Percentiles rank a stretch among this genome's conserved stretches.
Evolutionary conservation across 345 rosid species (phyloP).

Genomic region (Eucalyptus leucophloia): DNA sequence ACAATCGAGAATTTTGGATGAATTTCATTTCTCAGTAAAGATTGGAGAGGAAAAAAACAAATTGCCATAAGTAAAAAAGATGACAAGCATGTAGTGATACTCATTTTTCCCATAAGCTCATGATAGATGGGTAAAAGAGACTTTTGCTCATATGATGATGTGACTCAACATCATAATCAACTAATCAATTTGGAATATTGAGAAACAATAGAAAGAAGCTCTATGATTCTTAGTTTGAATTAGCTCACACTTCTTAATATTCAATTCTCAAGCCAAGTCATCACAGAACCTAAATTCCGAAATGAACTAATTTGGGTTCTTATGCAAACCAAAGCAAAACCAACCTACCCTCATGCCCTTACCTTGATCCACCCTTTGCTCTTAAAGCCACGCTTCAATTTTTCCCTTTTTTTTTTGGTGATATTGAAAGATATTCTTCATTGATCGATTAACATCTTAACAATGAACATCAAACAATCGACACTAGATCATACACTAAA

Average conservation of each 20-base stretch:
- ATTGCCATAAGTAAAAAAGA: background rate
- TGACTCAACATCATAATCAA: background rate
- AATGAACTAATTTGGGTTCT: background rate
- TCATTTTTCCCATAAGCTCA: background rate
- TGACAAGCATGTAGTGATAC: background rate
- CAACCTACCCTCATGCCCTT: background rate
- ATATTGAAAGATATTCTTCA: background rate
- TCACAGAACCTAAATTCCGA: background rate
- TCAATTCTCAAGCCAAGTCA: background rate
- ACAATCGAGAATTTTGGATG: background rate
- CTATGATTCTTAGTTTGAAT: background rate
- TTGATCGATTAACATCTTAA: background rate
- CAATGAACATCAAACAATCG: background rate
- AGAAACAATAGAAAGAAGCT: background rate
- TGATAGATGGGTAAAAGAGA: background rate
- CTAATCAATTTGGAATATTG: background rate
- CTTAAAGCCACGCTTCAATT: background rate
- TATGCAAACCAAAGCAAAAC: background rate
- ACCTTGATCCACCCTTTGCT: background rate
- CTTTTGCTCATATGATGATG: background rate
- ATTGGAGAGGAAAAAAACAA: background rate
- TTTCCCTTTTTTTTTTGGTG: fast-evolving
- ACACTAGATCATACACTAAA: background rate
- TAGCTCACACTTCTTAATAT: background rate
- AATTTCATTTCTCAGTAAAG: background rate